These are phyloP conservation scores for Arthrobotrys pseudoclavata DNA, from an alignment of 2,329 filamentous ascomycete species.

Conservation along the genomic window DNA sequence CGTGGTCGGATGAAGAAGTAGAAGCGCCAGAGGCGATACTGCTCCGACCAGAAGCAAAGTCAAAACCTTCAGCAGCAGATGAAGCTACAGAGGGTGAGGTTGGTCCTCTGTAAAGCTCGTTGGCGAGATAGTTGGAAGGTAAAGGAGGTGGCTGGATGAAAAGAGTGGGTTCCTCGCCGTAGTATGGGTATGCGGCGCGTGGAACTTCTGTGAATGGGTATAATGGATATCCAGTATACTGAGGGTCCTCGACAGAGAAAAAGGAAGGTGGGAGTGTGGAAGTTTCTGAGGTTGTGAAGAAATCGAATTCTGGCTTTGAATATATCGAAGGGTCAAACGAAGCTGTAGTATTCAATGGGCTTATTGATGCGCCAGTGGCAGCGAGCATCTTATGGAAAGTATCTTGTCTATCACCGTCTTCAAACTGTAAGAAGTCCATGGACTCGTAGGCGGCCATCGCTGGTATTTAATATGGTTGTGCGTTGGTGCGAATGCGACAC, in stretches of 20 bases:
- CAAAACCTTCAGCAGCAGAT: conserved; percentile 49
- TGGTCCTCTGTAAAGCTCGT: conserved; percentile 56
- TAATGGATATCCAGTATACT: conserved; percentile 53
- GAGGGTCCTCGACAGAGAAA: conserved; percentile 56
- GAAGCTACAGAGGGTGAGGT: conserved; percentile 57
- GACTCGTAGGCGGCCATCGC: conserved; percentile 59
- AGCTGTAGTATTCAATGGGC: conserved; percentile 50
- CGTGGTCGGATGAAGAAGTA: conserved; percentile 58
- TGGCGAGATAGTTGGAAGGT: conserved; percentile 57
- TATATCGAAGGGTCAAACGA: conserved; percentile 58
- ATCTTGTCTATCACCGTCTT: conserved; percentile 58
- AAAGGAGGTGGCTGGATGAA: conserved; percentile 59
- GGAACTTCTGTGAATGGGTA: conserved; percentile 57
- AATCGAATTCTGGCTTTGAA: conserved; percentile 54
- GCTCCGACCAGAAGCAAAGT: conserved; percentile 58
- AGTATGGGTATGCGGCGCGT: conserved; percentile 57
- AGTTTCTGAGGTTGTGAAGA: conserved; percentile 49
- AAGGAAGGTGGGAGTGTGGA: conserved; percentile 53
- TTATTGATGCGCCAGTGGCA: conserved; percentile 58
- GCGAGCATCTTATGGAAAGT: conserved; percentile 60
- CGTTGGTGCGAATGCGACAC: conserved; percentile 52
- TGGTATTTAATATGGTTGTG: conserved; percentile 47
- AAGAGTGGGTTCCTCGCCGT: conserved; percentile 48
- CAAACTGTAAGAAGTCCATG: conserved; percentile 58
- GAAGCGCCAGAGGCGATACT: conserved; percentile 58